Evolutionary conservation across 2,329 filamentous ascomycete species (phyloP).

Genomic region (Trichoderma aggressivum): DNA sequence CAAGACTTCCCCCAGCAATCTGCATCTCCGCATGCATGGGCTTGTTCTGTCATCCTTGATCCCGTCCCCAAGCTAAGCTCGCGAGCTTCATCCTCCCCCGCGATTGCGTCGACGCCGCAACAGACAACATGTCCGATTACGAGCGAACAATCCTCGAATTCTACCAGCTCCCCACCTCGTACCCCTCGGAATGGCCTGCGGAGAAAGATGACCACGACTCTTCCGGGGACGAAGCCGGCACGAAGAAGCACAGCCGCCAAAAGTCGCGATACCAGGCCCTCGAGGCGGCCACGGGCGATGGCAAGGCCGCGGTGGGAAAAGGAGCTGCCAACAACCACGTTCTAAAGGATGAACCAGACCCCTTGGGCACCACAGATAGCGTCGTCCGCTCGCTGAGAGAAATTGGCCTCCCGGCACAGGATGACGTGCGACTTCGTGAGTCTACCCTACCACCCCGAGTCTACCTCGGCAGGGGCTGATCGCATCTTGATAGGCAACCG

Average conservation of each 20-base stretch:
- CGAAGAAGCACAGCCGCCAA: conserved; percentile 52
- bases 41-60: not conserved
- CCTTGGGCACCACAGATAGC: conserved; percentile 81
- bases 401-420: conserved; percentile 75
- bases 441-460: conserved; percentile 24
- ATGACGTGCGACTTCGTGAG: conserved; percentile 73
- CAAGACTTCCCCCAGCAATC: not conserved
- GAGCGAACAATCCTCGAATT: conserved; percentile 79
- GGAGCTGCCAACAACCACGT: conserved; percentile 68
- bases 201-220: conserved; percentile 70
- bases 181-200: conserved; percentile 80
- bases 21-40: not conserved
- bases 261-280: conserved; percentile 83
- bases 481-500: conserved; percentile 62
- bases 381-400: conserved; percentile 77
- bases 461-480: conserved; percentile 20
- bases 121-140: conserved; percentile 61
- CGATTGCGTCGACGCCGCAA: not conserved
- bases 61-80: not conserved
- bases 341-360: conserved; percentile 89
- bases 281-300: conserved; percentile 68
- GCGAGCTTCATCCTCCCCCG: not conserved
- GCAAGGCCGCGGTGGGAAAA: conserved; percentile 63
- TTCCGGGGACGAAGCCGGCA: conserved; percentile 54
- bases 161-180: conserved; percentile 78